Evolutionary conservation across 2,329 filamentous ascomycete genomes (phyloP).

Genomic region (Calonectria crousiana): DNA sequence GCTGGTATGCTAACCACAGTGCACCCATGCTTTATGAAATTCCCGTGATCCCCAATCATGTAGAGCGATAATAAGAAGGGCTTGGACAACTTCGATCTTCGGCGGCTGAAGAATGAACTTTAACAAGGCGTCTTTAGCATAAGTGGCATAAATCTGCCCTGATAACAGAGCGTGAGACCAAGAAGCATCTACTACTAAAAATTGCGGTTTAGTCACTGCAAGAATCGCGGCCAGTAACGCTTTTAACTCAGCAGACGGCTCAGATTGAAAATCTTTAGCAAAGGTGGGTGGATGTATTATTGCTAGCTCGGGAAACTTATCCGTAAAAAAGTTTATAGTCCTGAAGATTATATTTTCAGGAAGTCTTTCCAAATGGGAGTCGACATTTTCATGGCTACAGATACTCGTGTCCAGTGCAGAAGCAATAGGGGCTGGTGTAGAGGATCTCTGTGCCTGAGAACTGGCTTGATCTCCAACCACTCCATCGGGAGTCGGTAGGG

Average conservation of each 20-base stretch:
- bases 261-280: neutral
- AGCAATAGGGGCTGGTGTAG: neutral
- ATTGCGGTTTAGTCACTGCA: slow-evolving; percentile 4
- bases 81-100: slow-evolving; percentile 40
- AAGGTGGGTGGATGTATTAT: slow-evolving; percentile 2
- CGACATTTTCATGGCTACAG: neutral
- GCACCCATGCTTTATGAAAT: slow-evolving; percentile 55
- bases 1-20: slow-evolving; percentile 43
- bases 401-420: neutral
- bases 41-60: slow-evolving; percentile 55
- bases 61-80: slow-evolving; percentile 51
- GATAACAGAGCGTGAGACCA: neutral
- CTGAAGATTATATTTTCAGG: neutral
- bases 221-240: slow-evolving; percentile 2
- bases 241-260: neutral
- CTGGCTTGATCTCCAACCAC: neutral
- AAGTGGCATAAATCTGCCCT: neutral
- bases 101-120: slow-evolving; percentile 4
- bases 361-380: neutral
- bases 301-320: slow-evolving; percentile 12
- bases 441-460: neutral
- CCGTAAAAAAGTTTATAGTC: neutral
- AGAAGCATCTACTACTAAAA: neutral
- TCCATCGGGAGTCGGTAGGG: neutral
- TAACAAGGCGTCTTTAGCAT: neutral